phyloP scores from a whole-genome alignment of 352 stramenopile species.

The Phytophthora fragariae region DNA sequence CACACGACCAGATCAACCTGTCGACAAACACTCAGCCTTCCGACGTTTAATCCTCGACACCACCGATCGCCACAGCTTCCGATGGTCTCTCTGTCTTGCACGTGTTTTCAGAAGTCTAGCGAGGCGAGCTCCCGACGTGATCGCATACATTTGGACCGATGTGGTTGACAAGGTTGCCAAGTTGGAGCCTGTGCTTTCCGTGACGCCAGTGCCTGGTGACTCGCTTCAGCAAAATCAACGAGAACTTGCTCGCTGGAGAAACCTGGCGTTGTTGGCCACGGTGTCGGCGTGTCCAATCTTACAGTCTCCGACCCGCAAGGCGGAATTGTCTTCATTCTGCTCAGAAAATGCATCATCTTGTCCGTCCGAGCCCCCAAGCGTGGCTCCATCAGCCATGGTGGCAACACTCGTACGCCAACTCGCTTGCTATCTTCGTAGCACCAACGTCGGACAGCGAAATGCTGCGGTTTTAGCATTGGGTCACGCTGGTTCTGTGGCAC shows the following conservation, averaged over 20 bases:
- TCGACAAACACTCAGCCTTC: slow-evolving; percentile 10
- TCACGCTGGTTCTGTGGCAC: slow-evolving; percentile 41
- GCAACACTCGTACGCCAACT: slow-evolving; percentile 61
- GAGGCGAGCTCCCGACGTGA: slow-evolving; percentile 58
- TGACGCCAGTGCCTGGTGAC: slow-evolving; percentile 10
- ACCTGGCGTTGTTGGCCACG: slow-evolving; percentile 67
- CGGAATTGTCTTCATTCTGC: slow-evolving; percentile 25
- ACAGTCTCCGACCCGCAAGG: slow-evolving; percentile 32
- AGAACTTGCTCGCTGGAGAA: slow-evolving; percentile 69
- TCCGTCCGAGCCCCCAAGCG: slow-evolving; percentile 22
- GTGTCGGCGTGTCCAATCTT: slow-evolving; percentile 54
- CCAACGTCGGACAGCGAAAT: slow-evolving; percentile 62
- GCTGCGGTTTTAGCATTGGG: slow-evolving; percentile 62
- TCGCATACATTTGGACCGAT: slow-evolving; percentile 71
- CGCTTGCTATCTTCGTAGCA: slow-evolving; percentile 63
- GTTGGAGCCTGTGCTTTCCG: slow-evolving; percentile 64
- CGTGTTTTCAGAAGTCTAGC: slow-evolving; percentile 53
- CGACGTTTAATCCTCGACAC: slow-evolving; percentile 23
- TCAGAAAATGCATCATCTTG: slow-evolving; percentile 23
- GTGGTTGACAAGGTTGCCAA: slow-evolving; percentile 69
- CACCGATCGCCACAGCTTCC: slow-evolving; percentile 49
- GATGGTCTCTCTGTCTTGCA: slow-evolving; percentile 61
- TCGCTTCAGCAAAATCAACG: slow-evolving; percentile 16
- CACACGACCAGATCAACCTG: background rate
- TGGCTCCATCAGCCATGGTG: slow-evolving; percentile 41